Conservation (phyloP, 169 alveolate genomes). For the Miamiensis avidus region DNA sequence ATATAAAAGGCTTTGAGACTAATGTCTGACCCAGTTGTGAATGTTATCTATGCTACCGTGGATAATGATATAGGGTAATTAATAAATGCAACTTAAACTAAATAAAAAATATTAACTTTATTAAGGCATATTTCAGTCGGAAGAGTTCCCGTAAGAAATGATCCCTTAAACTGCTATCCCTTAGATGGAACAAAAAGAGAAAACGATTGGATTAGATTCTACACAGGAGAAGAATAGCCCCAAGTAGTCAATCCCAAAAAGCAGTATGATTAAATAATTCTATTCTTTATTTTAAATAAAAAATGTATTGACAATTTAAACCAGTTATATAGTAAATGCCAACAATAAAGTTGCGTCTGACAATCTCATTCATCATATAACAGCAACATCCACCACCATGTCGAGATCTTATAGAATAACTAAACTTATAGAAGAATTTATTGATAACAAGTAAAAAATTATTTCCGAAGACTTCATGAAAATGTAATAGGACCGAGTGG, state of each 20-base stretch:
- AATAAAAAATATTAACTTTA: too few relatives aligned
- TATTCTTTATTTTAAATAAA: too few relatives aligned
- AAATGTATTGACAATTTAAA: too few relatives aligned
- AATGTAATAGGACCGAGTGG: slow-evolving; percentile 67
- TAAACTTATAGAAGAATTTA: slow-evolving; percentile 45
- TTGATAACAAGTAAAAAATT: slow-evolving; percentile 54
- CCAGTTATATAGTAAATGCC: slow-evolving; percentile 73
- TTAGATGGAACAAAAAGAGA: slow-evolving; percentile 59
- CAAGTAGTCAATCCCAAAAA: slow-evolving; percentile 68
- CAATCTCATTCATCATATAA: slow-evolving; percentile 57
- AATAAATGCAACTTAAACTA: slow-evolving; percentile 4
- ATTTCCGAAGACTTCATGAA: slow-evolving; percentile 52
- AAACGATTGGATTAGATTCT: slow-evolving; percentile 72
- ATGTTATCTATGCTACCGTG: slow-evolving; percentile 55
- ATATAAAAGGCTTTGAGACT: slow-evolving; percentile 25
- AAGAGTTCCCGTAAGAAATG: slow-evolving; percentile 49
- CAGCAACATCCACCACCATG: slow-evolving; percentile 58
- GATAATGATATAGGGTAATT: slow-evolving; percentile 76
- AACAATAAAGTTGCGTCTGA: slow-evolving; percentile 72
- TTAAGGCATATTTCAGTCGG: slow-evolving; percentile 14
- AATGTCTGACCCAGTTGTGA: slow-evolving; percentile 55
- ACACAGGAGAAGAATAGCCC: slow-evolving; percentile 53
- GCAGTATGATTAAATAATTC: too few relatives aligned
- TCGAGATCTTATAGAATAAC: slow-evolving; percentile 78
- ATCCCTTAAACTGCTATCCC: slow-evolving; percentile 49